Base-by-base conservation (phyloP, 768 basidiomycete genomes). In the Mrakia gelida region DNA sequence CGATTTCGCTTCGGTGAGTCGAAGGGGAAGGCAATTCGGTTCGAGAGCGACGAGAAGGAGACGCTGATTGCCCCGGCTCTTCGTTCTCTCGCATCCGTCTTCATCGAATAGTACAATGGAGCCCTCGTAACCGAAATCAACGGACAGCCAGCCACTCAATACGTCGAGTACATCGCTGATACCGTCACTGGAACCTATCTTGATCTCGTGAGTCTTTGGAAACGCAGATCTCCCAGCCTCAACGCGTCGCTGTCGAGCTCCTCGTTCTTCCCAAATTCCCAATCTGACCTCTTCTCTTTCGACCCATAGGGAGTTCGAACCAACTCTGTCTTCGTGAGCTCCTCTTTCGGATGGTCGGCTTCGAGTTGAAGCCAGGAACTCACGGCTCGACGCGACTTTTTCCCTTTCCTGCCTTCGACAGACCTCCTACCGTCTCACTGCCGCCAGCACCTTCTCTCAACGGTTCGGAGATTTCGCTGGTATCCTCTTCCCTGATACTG, bases 181-280 rank as follows among this genome's bases (percentile, higher is more conserved):
- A 89, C 88, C 4, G 87, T 89, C n/a, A 88, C 88, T 7, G 89
- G 90, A 5, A 90, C 90, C 80, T 90, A 87, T 82, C 84, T 91
- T 70, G 89, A 90, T 81, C 89, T 89, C 80, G 88, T 59, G 59
- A 59, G 59, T 59, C 26, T 59, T 13, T 45, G 5, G 23, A 23
- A 54, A 11, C 54, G 1, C 26, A 26, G 26, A 16, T 59, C 13
- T 59, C 3, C 59, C 45, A 38, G 54, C 18, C 54, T 56, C 54
- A 3, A 21, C 54, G 11, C 15, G 11, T 56, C 59, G 59, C 3
- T 9, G 26, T 59, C 59, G 59, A n/a, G 26, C 59, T 59, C 3
- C n/a, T 26, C 54, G 6, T 56, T n/a, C 26, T 56, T 15, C 23
- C 52, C 23, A 5, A 8, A 5, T 18, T 56, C 23, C 11, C 5